Percentiles rank a stretch among this genome's conserved stretches.
Evolutionary conservation across 192 early-diverging fungal species (phyloP).

Genomic region (Podila clonocystis): DNA sequence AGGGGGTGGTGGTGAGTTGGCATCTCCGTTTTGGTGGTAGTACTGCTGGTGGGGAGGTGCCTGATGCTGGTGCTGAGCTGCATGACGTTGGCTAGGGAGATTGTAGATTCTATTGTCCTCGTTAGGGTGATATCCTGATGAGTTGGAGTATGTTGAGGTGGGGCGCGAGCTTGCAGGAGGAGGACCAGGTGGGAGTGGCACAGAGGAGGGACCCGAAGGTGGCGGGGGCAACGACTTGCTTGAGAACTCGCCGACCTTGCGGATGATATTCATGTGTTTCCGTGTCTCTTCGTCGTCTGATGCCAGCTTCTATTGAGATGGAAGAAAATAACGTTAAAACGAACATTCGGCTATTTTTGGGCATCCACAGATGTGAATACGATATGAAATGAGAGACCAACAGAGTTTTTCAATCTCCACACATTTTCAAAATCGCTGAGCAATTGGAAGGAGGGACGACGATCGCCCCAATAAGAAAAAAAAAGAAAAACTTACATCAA

Average conservation of each 20-base stretch:
- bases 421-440: background rate
- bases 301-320: constrained; percentile 16
- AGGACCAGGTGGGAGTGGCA: background rate
- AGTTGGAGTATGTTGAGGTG: constrained; percentile 38
- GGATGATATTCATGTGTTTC: constrained; percentile 40
- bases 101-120: constrained; percentile 19
- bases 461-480: background rate
- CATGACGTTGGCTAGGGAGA: constrained; percentile 4
- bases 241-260: constrained; percentile 40
- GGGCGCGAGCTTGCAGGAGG: constrained; percentile 12
- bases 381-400: too few species aligned
- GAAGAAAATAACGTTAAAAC: background rate
- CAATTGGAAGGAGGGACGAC: too few species aligned
- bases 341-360: background rate
- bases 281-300: constrained; percentile 39
- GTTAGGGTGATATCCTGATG: constrained; percentile 24
- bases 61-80: background rate
- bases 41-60: background rate
- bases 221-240: constrained; percentile 37
- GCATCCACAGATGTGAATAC: background rate
- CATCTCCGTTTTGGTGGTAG: background rate
- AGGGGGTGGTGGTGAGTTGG: constrained; percentile 24
- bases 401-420: too few species aligned
- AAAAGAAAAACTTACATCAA: constrained; percentile 16
- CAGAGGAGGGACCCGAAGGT: constrained; percentile 4